phyloP scores from a whole-genome alignment of 768 basidiomycete species.

The Tulasnella sp. region DNA sequence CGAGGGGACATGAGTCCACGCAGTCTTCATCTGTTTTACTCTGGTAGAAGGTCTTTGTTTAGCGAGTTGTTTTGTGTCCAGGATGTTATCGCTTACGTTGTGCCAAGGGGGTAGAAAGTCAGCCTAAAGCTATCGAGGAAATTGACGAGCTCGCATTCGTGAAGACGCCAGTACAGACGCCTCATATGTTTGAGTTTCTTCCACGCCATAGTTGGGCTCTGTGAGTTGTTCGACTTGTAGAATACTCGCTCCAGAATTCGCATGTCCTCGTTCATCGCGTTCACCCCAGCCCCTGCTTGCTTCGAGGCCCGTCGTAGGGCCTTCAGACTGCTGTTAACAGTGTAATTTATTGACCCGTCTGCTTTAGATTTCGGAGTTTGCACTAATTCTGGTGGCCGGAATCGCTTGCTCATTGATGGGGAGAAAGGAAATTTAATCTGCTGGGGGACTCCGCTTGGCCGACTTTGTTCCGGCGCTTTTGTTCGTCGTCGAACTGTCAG shows the following conservation, averaged over 20 bases:
- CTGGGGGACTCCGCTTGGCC: conserved; percentile 42
- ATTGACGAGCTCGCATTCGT: neutral
- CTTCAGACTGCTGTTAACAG: conserved; percentile 34
- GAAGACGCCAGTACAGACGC: neutral
- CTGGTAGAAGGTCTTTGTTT: neutral
- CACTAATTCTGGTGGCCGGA: neutral
- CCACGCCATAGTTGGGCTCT: conserved; percentile 16
- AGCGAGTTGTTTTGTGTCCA: neutral
- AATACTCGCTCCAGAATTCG: conserved; percentile 39
- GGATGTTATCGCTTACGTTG: neutral
- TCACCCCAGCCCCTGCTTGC: conserved; percentile 26
- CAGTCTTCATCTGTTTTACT: conserved; percentile 8
- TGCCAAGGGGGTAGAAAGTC: neutral
- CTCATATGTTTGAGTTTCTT: conserved; percentile 16
- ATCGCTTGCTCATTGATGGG: conserved; percentile 32
- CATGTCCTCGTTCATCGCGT: conserved; percentile 48
- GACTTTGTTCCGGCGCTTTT: conserved; percentile 37
- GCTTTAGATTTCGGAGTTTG: conserved; percentile 6
- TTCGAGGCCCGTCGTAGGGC: conserved; percentile 31
- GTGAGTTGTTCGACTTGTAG: conserved; percentile 24
- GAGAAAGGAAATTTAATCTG: conserved; percentile 29
- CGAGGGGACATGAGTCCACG: conserved; percentile 12
- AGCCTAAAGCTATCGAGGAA: neutral
- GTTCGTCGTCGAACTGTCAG: conserved; percentile 27
- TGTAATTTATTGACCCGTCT: conserved; percentile 34